Evolutionary conservation across 257 asterid species (phyloP).

Genomic region (Cynanchum wilfordii): DNA sequence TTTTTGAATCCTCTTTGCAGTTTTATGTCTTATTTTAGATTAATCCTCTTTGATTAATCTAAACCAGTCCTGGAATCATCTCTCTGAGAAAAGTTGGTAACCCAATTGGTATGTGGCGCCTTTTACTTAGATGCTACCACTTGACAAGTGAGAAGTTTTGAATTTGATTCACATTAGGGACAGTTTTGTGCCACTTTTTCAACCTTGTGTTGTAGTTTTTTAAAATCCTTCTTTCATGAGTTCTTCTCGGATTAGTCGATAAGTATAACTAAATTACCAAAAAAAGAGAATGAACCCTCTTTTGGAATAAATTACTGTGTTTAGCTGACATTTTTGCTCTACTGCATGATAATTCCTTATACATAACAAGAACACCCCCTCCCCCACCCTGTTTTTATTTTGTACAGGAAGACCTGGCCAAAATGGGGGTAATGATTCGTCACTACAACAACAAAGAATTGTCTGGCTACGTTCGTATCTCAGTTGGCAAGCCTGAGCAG

Average conservation of each 20-base stretch:
- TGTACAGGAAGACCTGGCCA: constrained; percentile 81
- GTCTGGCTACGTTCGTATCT: constrained; percentile 79
- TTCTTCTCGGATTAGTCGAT: too few relatives aligned
- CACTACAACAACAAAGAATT: constrained; percentile 86
- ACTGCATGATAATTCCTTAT: not conserved
- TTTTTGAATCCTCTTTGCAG: not conserved
- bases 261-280: too few relatives aligned
- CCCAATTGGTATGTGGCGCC: too few relatives aligned
- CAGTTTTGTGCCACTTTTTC: too few relatives aligned
- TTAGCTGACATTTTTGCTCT: not conserved
- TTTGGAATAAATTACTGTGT: not conserved
- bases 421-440: constrained; percentile 90
- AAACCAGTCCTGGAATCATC: not conserved
- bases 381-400: too few relatives aligned
- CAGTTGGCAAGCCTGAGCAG: constrained; percentile 95
- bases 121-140: too few relatives aligned
- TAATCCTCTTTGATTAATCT: not conserved
- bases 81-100: not conserved
- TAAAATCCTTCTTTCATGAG: too few relatives aligned
- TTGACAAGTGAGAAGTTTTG: too few relatives aligned
- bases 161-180: too few relatives aligned
- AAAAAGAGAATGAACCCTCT: not conserved
- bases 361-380: too few relatives aligned
- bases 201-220: too few relatives aligned
- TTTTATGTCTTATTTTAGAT: not conserved